These are phyloP conservation scores for Mycosphaerella arachidis DNA, from an alignment of 2,329 filamentous ascomycete genomes.

Conservation along the genomic window DNA sequence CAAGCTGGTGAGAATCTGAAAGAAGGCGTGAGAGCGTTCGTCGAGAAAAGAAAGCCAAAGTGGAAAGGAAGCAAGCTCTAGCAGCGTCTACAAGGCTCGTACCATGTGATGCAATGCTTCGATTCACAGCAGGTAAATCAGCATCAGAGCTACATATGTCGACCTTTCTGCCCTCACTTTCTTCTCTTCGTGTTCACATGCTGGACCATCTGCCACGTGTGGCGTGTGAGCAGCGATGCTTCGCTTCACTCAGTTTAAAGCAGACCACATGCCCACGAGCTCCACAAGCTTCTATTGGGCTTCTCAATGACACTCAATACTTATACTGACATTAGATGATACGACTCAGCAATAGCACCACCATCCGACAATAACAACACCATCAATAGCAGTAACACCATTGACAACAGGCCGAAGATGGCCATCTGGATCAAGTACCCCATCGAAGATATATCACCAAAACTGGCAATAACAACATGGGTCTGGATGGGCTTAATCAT, in stretches of 20 bases:
- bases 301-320: not conserved
- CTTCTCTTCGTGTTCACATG: not conserved
- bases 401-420: not conserved
- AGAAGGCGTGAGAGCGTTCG: constrained; percentile 70
- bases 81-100: not conserved
- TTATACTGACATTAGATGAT: not conserved
- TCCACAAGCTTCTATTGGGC: not conserved
- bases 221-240: not conserved
- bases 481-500: not conserved
- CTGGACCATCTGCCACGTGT: not conserved
- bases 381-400: not conserved
- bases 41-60: constrained; percentile 51
- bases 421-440: not conserved
- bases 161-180: not conserved
- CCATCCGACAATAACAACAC: not conserved
- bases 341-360: not conserved
- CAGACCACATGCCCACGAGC: not conserved
- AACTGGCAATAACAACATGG: constrained; percentile 5
- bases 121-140: not conserved
- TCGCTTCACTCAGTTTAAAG: not conserved
- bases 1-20: constrained; percentile 66
- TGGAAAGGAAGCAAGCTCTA: constrained; percentile 14
- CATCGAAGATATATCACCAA: not conserved
- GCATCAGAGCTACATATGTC: not conserved
- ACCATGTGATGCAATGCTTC: not conserved